Base-by-base conservation (phyloP, 495 filamentous ascomycete genomes). In the Aspergillus cavernicola region DNA sequence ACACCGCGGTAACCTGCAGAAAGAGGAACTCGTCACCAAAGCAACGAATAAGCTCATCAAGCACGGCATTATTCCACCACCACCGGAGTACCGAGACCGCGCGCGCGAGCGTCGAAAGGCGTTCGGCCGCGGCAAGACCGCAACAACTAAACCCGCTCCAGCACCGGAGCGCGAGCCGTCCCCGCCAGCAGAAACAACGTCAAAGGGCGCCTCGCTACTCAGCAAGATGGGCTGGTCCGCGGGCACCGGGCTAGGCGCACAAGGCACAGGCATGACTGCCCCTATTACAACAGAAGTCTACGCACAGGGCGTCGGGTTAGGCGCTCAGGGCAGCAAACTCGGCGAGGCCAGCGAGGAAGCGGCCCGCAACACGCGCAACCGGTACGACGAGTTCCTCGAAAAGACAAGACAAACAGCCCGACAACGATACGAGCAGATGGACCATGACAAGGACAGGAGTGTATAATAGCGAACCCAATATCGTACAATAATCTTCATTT, bases 221-320 rank as follows among this genome's bases (percentile, higher is more conserved):
- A 84, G 86, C 43, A 96, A 95, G 72, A 95, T 96, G 89, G 91
- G 91, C 13, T 96, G 88, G 88, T 84, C 78, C 11, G 81, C 81
- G 2, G 91, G 91, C 1, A 78, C 84, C 50, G 92, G 92, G 1
- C 73, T 97, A 16, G 92, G 92, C 37, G 88, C 86, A 2, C 80
- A 86, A 57, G 88, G 90, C 0, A 83, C 84, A 1, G 92, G 91
- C 3, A 80, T 85, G 43, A 89, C 84, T 0, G 85, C 85, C 15
- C 86, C 88, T 0, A 87, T 97, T 49, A 76, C 83, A 11, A 88
- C 88, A 0, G 83, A 88, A 41, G 79, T 89, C 29, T 97, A 96
- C 65, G 80, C 83, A 2, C 82, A 85, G 26, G 92, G 92, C 13
- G 91, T 93, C 0, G 92, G 92, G 6, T 68, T 97, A 19, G 92